Evolutionary conservation across 495 filamentous ascomycete genomes (phyloP).

Genomic region (Aspergillus egyptiacus): DNA sequence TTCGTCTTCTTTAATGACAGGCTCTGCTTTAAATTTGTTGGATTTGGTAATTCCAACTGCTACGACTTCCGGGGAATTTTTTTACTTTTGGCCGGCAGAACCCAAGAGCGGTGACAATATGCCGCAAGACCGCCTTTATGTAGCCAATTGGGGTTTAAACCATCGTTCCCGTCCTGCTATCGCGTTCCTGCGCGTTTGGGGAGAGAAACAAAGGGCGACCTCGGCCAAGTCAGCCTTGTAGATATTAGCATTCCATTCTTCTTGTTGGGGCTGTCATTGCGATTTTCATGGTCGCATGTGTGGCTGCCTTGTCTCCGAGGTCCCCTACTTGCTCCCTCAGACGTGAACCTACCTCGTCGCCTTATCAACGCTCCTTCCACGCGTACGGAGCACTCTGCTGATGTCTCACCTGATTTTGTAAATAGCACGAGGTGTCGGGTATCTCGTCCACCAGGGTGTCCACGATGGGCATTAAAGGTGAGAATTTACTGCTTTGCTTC

Average conservation of each 20-base stretch:
- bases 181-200: constrained; percentile 23
- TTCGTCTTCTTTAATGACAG: background rate
- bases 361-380: background rate
- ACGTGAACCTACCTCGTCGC: constrained; percentile 5
- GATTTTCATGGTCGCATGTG: background rate
- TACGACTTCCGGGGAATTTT: constrained; percentile 6
- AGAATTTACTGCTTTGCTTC: background rate
- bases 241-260: constrained; percentile 23
- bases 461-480: constrained; percentile 71
- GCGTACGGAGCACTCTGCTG: constrained; percentile 11
- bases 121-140: constrained; percentile 1
- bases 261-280: constrained; percentile 16
- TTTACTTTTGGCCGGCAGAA: constrained; percentile 25
- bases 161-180: constrained; percentile 1
- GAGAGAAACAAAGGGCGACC: constrained; percentile 4
- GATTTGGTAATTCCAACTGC: background rate
- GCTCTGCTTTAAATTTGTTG: no score
- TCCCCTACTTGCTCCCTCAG: background rate
- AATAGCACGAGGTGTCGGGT: constrained; percentile 28
- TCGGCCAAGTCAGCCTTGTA: background rate
- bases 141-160: constrained; percentile 21
- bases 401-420: constrained; percentile 17
- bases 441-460: constrained; percentile 27
- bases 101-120: constrained; percentile 15
- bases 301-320: background rate